Percentiles rank a stretch among this genome's conserved stretches.
These are phyloP conservation scores for Fusarium anguioides DNA, from an alignment of 2,329 filamentous ascomycete species.

Conservation along the genomic window DNA sequence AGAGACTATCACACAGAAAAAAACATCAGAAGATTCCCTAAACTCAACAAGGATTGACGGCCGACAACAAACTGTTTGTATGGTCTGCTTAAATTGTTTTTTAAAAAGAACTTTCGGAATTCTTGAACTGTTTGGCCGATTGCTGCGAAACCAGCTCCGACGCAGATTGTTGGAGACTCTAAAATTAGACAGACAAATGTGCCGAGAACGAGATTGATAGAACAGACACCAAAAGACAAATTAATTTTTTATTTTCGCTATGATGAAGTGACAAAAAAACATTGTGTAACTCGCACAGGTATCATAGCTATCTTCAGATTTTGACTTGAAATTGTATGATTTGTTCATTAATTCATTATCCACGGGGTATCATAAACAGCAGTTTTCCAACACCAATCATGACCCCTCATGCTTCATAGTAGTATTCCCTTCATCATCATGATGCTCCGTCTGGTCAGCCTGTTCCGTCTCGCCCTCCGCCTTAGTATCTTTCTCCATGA, in stretches of 20 bases:
- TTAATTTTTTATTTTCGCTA: not conserved
- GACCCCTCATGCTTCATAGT: constrained; percentile 27
- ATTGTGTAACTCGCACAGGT: not conserved
- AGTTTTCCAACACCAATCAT: constrained; percentile 5
- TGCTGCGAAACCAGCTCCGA: not conserved
- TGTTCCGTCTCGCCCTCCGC: constrained; percentile 35
- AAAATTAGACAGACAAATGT: not conserved
- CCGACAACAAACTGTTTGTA: not conserved
- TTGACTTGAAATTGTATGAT: not conserved
- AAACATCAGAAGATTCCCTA: not conserved
- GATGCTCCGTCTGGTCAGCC: constrained; percentile 29
- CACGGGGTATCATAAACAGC: constrained; percentile 36
- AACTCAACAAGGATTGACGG: not conserved
- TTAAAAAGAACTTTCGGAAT: no score
- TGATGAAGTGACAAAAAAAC: not conserved
- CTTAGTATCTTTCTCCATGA: constrained; percentile 80
- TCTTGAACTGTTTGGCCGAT: no score
- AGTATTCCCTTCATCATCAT: constrained; percentile 21
- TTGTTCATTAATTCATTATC: constrained; percentile 12
- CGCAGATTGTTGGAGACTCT: not conserved
- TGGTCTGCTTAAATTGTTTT: no score
- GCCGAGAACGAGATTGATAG: not conserved
- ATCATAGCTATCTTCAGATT: no score
- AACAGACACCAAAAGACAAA: not conserved
- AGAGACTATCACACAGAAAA: not conserved